phyloP scores from a whole-genome alignment of 768 basidiomycete species.

The Suillus ampliporus region DNA sequence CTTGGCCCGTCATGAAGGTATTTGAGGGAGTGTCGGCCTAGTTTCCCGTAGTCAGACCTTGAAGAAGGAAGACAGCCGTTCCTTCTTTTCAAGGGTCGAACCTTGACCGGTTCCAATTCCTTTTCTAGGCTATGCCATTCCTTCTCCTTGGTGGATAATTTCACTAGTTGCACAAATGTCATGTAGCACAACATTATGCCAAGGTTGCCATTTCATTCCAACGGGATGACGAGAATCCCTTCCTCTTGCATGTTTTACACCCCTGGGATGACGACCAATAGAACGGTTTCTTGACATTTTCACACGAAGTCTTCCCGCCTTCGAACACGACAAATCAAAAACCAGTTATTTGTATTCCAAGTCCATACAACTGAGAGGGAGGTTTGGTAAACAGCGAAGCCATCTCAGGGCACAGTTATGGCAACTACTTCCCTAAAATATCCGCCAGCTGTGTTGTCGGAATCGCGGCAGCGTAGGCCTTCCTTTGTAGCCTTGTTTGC shows the following conservation, averaged over 20 bases:
- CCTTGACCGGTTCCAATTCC: too few relatives aligned
- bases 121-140: too few relatives aligned
- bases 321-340: background rate
- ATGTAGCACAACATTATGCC: background rate
- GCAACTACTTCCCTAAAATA: constrained; percentile 25
- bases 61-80: too few relatives aligned
- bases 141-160: background rate
- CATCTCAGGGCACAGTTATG: background rate
- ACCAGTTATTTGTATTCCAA: background rate
- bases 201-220: background rate
- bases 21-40: too few relatives aligned
- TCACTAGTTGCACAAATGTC: background rate
- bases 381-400: background rate
- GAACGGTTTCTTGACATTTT: background rate
- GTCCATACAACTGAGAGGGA: background rate
- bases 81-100: too few relatives aligned
- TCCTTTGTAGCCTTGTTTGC: constrained; percentile 51
- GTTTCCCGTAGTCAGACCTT: too few relatives aligned
- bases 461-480: constrained; percentile 57
- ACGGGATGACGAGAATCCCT: too few relatives aligned
- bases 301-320: background rate
- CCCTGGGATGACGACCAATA: background rate
- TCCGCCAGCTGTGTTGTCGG: constrained; percentile 57
- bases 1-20: too few relatives aligned
- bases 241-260: too few relatives aligned